These are phyloP conservation scores for Penicillium lividum DNA, from an alignment of 495 filamentous ascomycete genomes.

Conservation along the genomic window DNA sequence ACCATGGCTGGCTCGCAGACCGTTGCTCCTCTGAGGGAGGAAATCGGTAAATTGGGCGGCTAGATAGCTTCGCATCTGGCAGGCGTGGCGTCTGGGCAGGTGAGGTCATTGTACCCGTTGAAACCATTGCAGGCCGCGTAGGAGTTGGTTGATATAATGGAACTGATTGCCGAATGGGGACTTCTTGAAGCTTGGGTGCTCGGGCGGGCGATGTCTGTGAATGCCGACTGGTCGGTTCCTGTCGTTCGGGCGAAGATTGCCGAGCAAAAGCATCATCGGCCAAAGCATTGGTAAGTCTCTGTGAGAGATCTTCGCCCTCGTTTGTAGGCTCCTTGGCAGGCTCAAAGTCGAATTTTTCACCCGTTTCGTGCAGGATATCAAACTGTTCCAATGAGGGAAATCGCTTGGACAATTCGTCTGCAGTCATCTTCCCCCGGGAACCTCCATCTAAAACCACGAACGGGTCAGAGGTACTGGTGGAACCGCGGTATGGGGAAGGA, in stretches of 20 bases:
- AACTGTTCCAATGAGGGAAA: constrained; percentile 96
- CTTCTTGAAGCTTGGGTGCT: constrained; percentile 25
- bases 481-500: constrained; percentile 69
- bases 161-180: constrained; percentile 26
- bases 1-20: constrained; percentile 55
- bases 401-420: constrained; percentile 78
- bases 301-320: constrained; percentile 63
- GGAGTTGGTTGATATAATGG: constrained; percentile 61
- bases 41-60: constrained; percentile 63
- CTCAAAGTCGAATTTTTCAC: constrained; percentile 86
- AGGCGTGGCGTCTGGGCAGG: constrained; percentile 62
- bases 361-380: constrained; percentile 81
- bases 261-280: constrained; percentile 86
- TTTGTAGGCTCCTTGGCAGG: constrained; percentile 48
- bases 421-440: constrained; percentile 49
- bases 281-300: constrained; percentile 76
- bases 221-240: constrained; percentile 29
- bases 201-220: constrained; percentile 32
- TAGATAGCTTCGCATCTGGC: constrained; percentile 41
- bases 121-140: constrained; percentile 73
- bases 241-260: constrained; percentile 37
- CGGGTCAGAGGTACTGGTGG: constrained; percentile 61
- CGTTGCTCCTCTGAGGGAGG: constrained; percentile 56
- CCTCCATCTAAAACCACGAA: constrained; percentile 81
- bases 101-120: constrained; percentile 90